These are phyloP conservation scores for Flaveria bidentis DNA, from an alignment of 129 eudicot genomes.

Conservation along the genomic window DNA sequence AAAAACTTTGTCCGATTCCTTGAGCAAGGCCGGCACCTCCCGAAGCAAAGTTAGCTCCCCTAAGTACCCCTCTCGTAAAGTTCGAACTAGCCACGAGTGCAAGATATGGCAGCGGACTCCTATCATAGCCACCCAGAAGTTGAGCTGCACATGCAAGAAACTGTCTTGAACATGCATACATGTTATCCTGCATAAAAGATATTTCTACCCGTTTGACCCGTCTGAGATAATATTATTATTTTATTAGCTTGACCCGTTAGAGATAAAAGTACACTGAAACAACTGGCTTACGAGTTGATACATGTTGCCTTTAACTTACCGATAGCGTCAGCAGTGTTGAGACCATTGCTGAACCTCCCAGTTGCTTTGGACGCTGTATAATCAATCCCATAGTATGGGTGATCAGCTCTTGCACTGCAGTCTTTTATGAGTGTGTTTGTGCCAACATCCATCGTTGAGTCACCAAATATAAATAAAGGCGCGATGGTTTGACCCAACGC, in stretches of 20 bases:
- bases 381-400: slow-evolving; percentile 54
- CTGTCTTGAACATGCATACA: background rate
- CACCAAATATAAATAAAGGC: slow-evolving; percentile 47
- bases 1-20: slow-evolving; percentile 17
- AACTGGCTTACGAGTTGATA: background rate
- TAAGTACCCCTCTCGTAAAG: slow-evolving; percentile 36
- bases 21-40: slow-evolving; percentile 47
- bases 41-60: slow-evolving; percentile 52
- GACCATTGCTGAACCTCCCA: slow-evolving; percentile 58
- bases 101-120: slow-evolving; percentile 52
- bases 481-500: background rate
- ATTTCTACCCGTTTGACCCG: background rate
- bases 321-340: slow-evolving; percentile 38
- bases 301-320: slow-evolving; percentile 29
- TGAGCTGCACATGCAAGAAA: slow-evolving; percentile 30
- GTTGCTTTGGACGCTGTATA: slow-evolving; percentile 37
- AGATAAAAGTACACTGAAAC: background rate
- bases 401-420: slow-evolving; percentile 39
- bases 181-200: background rate
- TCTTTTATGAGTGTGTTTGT: slow-evolving; percentile 40
- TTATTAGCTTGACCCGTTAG: background rate
- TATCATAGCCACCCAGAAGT: slow-evolving; percentile 39
- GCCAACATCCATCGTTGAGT: slow-evolving; percentile 51
- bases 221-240: background rate
- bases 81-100: slow-evolving; percentile 27